These are phyloP conservation scores for Aquanectria penicillioides DNA, from an alignment of 2,329 filamentous ascomycete genomes.

Conservation along the genomic window DNA sequence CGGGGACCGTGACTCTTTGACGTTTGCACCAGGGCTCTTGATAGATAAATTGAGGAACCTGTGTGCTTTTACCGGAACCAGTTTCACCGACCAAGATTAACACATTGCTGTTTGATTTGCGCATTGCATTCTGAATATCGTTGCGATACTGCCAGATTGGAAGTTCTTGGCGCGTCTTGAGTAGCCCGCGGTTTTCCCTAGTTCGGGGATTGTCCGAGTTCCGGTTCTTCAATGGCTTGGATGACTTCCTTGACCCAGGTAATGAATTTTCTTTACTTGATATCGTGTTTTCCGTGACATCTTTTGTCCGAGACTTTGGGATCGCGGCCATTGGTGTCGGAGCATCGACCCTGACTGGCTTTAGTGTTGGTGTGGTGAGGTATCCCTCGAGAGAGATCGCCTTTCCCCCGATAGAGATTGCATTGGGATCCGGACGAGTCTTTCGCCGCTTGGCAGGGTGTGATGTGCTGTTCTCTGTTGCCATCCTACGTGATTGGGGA, in stretches of 20 bases:
- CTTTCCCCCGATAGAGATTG: slow-evolving; percentile 59
- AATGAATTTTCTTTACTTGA: not conserved
- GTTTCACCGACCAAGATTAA: slow-evolving; percentile 93
- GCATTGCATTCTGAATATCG: slow-evolving; percentile 73
- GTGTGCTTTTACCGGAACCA: slow-evolving; percentile 95
- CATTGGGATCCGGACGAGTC: slow-evolving; percentile 44
- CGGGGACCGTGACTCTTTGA: slow-evolving; percentile 60
- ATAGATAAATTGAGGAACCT: slow-evolving; percentile 90
- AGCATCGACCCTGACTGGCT: slow-evolving; percentile 29
- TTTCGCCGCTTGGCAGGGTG: slow-evolving; percentile 52
- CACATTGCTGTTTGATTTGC: slow-evolving; percentile 68
- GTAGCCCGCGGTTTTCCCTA: slow-evolving; percentile 45
- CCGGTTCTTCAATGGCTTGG: slow-evolving; percentile 11
- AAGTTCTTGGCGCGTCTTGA: slow-evolving; percentile 70
- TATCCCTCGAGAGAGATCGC: slow-evolving; percentile 61
- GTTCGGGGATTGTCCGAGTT: slow-evolving; percentile 27
- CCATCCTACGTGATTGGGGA: slow-evolving; percentile 34
- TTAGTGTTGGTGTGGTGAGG: slow-evolving; percentile 50
- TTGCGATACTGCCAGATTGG: slow-evolving; percentile 83
- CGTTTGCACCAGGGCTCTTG: slow-evolving; percentile 81
- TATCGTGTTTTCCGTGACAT: slow-evolving; percentile 1
- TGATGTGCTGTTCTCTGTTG: slow-evolving; percentile 35
- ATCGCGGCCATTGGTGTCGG: slow-evolving; percentile 10
- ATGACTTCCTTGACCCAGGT: slow-evolving; percentile 16
- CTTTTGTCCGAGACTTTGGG: slow-evolving; percentile 11